These are phyloP conservation scores for Diaporthe sp. DNA, from an alignment of 2,329 filamentous ascomycete species.

Conservation along the genomic window DNA sequence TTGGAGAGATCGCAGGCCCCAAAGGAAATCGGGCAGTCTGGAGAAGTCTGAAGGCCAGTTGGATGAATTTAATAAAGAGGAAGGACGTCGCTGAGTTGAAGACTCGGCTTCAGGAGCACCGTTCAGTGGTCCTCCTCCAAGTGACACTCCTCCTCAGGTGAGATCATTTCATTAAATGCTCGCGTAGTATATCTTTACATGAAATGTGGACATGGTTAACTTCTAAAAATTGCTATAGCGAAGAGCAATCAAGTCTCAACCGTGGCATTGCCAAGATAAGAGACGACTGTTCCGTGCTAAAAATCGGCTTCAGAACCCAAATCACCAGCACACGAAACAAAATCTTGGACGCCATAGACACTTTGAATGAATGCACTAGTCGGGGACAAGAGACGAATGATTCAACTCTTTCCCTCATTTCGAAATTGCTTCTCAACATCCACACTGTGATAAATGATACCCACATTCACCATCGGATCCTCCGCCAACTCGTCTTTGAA, in stretches of 20 bases:
- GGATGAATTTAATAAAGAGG: conserved; percentile 37
- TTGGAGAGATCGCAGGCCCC: conserved; percentile 10
- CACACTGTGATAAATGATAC: not conserved
- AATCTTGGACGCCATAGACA: not conserved
- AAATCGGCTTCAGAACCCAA: not conserved
- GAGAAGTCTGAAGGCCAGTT: conserved; percentile 32
- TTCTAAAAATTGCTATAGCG: too few relatives aligned
- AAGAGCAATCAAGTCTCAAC: not conserved
- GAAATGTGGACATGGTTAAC: too few relatives aligned
- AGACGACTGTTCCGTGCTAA: not conserved
- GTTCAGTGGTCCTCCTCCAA: conserved; percentile 18
- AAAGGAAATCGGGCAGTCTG: not conserved
- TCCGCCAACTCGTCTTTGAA: not conserved
- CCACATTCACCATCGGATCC: not conserved
- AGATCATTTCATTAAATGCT: too few relatives aligned
- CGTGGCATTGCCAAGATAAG: not conserved
- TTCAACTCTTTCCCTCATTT: not conserved
- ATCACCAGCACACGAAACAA: not conserved
- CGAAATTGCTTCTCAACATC: not conserved
- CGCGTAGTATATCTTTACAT: too few relatives aligned
- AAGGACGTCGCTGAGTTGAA: conserved; percentile 37
- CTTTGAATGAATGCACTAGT: not conserved
- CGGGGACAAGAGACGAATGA: not conserved
- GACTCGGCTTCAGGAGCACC: conserved; percentile 21
- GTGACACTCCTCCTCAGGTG: not conserved